Evolutionary conservation across 2,329 filamentous ascomycete genomes (phyloP).

Genomic region (Talaromyces islandicus): DNA sequence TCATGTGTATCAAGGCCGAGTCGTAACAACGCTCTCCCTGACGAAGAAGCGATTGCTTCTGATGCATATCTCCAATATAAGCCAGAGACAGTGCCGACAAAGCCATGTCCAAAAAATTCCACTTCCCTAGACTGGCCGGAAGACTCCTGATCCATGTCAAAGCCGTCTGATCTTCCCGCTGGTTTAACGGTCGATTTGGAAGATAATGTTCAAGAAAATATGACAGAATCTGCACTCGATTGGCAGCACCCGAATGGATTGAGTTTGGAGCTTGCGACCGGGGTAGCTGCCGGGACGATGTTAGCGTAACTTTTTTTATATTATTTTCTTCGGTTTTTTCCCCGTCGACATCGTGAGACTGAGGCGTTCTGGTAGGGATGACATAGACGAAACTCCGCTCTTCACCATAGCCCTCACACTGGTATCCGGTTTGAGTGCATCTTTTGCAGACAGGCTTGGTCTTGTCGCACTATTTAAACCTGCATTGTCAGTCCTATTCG

Average conservation of each 20-base stretch:
- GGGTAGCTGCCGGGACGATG: constrained; percentile 9
- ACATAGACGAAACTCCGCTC: constrained; percentile 11
- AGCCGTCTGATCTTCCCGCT: constrained; percentile 3
- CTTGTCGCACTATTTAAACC: constrained; percentile 7
- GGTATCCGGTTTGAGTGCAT: constrained; percentile 11
- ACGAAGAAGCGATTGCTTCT: constrained; percentile 1
- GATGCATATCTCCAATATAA: constrained; percentile 8
- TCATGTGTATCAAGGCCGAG: constrained; percentile 5
- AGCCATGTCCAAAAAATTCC: constrained; percentile 5
- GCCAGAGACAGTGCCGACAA: constrained; percentile 9
- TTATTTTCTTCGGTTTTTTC: background rate
- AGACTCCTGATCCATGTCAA: constrained; percentile 9
- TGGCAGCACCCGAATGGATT: constrained; percentile 1
- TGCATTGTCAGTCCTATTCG: background rate
- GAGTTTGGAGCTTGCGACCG: background rate
- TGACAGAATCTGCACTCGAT: constrained; percentile 4
- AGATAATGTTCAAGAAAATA: constrained; percentile 10
- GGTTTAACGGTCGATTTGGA: background rate
- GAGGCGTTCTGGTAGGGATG: constrained; percentile 5
- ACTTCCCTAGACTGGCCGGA: constrained; percentile 7
- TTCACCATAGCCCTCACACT: constrained; percentile 11
- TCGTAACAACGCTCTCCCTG: constrained; percentile 8
- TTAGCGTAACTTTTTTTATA: constrained; percentile 7
- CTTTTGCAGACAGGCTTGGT: constrained; percentile 10
- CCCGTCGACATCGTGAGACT: background rate